Evolutionary conservation across 75 land plant genomes (phyloP), one percentile per base, ranked within the genome.

Genomic region (Ceratopteris richardii): DNA sequence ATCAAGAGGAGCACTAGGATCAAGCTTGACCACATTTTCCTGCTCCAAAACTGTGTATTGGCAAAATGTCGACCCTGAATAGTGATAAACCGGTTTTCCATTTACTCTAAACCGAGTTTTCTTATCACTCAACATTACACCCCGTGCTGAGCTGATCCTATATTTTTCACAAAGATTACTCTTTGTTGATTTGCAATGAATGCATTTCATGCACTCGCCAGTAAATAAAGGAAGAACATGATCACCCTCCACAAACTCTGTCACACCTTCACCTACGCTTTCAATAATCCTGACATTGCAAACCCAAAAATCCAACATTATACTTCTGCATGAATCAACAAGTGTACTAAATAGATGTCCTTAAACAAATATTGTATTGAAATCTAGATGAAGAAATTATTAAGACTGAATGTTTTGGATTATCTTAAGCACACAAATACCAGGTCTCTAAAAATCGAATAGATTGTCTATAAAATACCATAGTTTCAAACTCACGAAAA

Each of bases 41-140:
- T 95, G 81, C 61, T 90, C 82, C 46, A 94, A 79, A 1, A 90
- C 91, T 6, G 88, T 83, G 60, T 90, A 94, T 46, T 94, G 85
- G 17, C 91, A 86, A 60, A 94, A 89, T 55, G 91, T 90, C 25
- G 98, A 94, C 27, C 85, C 90, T 3, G 75, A 83, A 65, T 83
- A 94, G 64, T 94, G 91, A 64, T 81, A 86, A 46, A 94, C 58
- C 19, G 96, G 86, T 41, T 86, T 83, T 31, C 98, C 96, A 29
- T 78, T 75, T 7, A 77, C 56, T 3, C 82, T 77, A 74, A 94
- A 94, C 21, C 91, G 70, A 20, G 88, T 86, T 18, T 65, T 78
- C 64, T 83, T 65, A 62, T 94, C 98, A 43, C 77, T 73, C 17
- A 80, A 83, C 90, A 90, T 86, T 25, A 86, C 65, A 17, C 90